Evolutionary conservation across 768 basidiomycete genomes (phyloP), one percentile per base, ranked within the genome.

Genomic region (Paxillus ammoniavirescens): DNA sequence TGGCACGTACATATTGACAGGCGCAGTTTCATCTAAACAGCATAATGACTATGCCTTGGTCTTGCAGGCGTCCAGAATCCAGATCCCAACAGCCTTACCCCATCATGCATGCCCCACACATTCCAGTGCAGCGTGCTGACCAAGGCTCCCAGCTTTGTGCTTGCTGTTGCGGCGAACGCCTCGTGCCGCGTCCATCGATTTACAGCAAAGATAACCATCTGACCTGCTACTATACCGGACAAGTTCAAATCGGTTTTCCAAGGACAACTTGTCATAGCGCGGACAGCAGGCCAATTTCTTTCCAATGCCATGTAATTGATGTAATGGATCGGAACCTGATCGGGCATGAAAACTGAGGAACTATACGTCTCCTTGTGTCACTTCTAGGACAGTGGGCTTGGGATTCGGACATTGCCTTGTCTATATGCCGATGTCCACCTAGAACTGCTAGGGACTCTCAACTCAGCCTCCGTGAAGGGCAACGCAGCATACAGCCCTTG

Each of bases 101-200:
- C 65, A 57, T 26, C 26, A 26, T 26, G 26, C 26, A 26, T 59
- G 57, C 58, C 58, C 63, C 65, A 56, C 56, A 62, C 49, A 52
- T 47, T 44, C 51, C 47, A 35, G 23, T 53, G 52, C 56, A 57
- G 65, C 58, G 45, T 67, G 63, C 53, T 53, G 41, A 47, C 59
- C 30, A 51, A 66, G 56, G 40, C 49, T 46, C 21, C 65, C 66
- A 58, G 59, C 59, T 63, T 61, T 63, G 66, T 65, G 23, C 53
- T 28, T 49, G 26, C 37, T 53, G 56, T 51, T 55, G 42, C 47
- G 55, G 42, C 8, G 44, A 28, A n/a, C 52, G 31, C 53, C 51
- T 62, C 9, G 42, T 17, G 42, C 14, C 42, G 7, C 14, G 42
- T 26, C 26, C 26, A 38, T 38, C 23, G 37, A 46, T 42, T 36